Evolutionary conservation across 352 stramenopile genomes (phyloP).

Genomic region (Pythium angustatum): DNA sequence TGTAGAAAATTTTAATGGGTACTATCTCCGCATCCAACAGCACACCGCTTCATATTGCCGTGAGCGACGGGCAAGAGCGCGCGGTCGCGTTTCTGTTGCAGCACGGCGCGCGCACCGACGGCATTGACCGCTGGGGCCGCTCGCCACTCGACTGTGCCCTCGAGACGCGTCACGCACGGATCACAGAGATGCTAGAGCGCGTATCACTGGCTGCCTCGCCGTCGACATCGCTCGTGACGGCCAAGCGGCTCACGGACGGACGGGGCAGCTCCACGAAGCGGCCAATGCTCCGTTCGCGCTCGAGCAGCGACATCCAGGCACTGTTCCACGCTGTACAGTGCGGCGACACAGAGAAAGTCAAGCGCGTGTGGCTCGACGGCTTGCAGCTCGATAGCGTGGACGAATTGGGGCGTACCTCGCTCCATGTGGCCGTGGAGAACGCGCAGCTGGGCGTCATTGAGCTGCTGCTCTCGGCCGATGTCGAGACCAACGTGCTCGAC

Average conservation of each 20-base stretch:
- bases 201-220: conserved; percentile 6
- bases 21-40: conserved; percentile 29
- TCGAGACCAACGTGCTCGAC: conserved; percentile 60
- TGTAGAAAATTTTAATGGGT: neutral
- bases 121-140: conserved; percentile 67
- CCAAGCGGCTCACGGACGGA: neutral
- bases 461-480: conserved; percentile 70
- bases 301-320: conserved; percentile 40
- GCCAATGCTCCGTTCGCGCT: conserved; percentile 18
- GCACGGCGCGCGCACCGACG: conserved; percentile 50
- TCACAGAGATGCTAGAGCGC: conserved; percentile 53
- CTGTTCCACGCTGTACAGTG: conserved; percentile 63
- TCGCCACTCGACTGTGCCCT: conserved; percentile 71
- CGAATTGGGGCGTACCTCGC: conserved; percentile 51
- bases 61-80: conserved; percentile 59
- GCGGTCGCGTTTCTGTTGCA: conserved; percentile 66
- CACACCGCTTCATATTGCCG: conserved; percentile 76
- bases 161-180: conserved; percentile 47
- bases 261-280: neutral
- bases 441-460: conserved; percentile 72
- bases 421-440: conserved; percentile 80
- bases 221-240: neutral
- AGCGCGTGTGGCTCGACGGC: conserved; percentile 69
- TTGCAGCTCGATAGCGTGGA: conserved; percentile 65
- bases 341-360: conserved; percentile 76